These are phyloP conservation scores for Cytospora paraplurivora DNA, from an alignment of 2,329 filamentous ascomycete genomes.

Conservation along the genomic window DNA sequence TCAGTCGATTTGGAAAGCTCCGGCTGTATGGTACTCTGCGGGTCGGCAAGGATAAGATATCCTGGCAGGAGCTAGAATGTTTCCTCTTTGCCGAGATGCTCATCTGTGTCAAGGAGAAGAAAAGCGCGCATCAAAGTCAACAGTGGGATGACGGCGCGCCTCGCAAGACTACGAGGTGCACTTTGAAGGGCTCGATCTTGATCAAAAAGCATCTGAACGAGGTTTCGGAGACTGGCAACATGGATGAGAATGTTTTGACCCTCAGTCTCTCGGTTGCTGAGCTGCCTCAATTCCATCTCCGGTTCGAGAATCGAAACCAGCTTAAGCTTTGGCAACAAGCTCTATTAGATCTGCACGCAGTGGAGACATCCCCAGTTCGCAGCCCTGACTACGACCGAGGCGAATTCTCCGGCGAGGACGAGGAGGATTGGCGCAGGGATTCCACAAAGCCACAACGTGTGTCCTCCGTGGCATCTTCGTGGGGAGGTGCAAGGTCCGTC, in stretches of 20 bases:
- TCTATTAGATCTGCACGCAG: conserved; percentile 77
- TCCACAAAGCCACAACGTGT: conserved; percentile 63
- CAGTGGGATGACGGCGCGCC: conserved; percentile 67
- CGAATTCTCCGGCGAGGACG: conserved; percentile 80
- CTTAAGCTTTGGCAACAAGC: conserved; percentile 90
- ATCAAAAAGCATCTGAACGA: conserved; percentile 98
- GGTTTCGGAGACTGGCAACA: conserved; percentile 69
- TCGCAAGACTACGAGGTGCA: conserved; percentile 74
- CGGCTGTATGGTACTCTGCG: conserved; percentile 85
- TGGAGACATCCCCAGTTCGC: conserved; percentile 64
- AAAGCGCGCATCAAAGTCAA: conserved; percentile 51
- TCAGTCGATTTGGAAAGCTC: conserved; percentile 87
- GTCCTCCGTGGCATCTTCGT: conserved; percentile 80
- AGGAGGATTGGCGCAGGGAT: conserved; percentile 79
- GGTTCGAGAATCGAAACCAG: conserved; percentile 81
- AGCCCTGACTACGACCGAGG: conserved; percentile 77
- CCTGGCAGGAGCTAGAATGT: conserved; percentile 97
- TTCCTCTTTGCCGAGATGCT: conserved; percentile 98
- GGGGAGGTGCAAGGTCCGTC: conserved; percentile 78
- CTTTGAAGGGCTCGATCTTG: conserved; percentile 93
- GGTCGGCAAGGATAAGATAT: conserved; percentile 93
- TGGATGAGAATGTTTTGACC: conserved; percentile 83
- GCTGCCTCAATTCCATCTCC: conserved; percentile 89
- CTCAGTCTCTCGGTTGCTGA: conserved; percentile 89
- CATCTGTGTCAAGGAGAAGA: conserved; percentile 99